A percentile compares a stretch with the other conserved stretches of the same genome.
Evolutionary conservation across 2,329 filamentous ascomycete genomes (phyloP).

Genomic region (Colletotrichum sp.): DNA sequence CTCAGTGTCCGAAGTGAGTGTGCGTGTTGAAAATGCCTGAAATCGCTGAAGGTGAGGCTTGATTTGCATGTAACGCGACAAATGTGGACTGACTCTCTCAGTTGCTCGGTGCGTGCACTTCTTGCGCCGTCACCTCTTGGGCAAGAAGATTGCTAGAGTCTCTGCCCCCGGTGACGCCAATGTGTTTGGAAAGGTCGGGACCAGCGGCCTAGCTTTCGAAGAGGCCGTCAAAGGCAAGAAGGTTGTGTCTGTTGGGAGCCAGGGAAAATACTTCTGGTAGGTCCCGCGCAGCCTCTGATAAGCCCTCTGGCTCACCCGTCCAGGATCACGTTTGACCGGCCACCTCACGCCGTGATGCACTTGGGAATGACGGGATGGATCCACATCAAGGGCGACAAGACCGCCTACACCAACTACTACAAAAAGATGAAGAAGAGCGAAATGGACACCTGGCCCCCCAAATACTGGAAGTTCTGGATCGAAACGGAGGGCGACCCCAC

Average conservation of each 20-base stretch:
- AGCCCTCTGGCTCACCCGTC: neutral
- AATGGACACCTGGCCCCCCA: constrained; percentile 79
- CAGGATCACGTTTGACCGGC: constrained; percentile 65
- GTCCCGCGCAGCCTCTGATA: neutral
- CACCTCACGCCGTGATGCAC: constrained; percentile 90
- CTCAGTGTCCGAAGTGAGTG: neutral
- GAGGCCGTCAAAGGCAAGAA: constrained; percentile 77
- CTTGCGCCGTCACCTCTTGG: constrained; percentile 82
- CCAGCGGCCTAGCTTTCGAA: constrained; percentile 76
- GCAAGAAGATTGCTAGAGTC: constrained; percentile 76
- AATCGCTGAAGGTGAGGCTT: constrained; percentile 60
- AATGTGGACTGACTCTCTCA: constrained; percentile 28
- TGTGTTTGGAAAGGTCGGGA: constrained; percentile 91
- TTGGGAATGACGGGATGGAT: constrained; percentile 88
- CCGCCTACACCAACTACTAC: constrained; percentile 83
- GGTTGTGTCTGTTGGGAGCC: constrained; percentile 73
- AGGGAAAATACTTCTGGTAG: constrained; percentile 96
- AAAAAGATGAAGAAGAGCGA: constrained; percentile 69
- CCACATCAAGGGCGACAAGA: constrained; percentile 80
- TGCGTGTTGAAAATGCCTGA: constrained; percentile 57
- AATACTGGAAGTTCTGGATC: constrained; percentile 86
- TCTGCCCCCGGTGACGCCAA: constrained; percentile 79
- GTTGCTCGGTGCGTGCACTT: constrained; percentile 88
- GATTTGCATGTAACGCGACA: neutral
- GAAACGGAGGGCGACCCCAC: constrained; percentile 61